Evolutionary conservation across 2,329 filamentous ascomycete genomes (phyloP).

Genomic region (Escovopsis sp.): DNA sequence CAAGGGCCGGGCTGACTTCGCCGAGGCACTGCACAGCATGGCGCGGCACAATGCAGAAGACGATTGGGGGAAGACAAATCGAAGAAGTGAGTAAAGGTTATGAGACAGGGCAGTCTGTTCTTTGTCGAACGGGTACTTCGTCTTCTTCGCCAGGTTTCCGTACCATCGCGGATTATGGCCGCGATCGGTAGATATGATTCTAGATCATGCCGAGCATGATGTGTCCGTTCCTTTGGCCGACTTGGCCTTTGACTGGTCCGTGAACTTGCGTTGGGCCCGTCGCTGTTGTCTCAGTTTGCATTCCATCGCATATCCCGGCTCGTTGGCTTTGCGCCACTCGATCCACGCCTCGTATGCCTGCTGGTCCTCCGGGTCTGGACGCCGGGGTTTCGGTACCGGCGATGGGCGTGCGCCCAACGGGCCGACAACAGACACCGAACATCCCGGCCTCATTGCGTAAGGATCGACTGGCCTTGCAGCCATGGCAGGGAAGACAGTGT

Average conservation of each 20-base stretch:
- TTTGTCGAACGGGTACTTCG: too few species aligned
- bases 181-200: not conserved
- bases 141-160: too few species aligned
- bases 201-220: not conserved
- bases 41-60: not conserved
- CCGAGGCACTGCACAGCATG: not conserved
- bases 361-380: constrained; percentile 26
- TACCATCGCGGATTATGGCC: too few species aligned
- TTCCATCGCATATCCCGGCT: constrained; percentile 31
- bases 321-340: constrained; percentile 33
- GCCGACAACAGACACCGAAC: not conserved
- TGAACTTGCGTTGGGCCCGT: constrained; percentile 16
- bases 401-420: constrained; percentile 1
- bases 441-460: not conserved
- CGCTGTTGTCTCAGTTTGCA: constrained; percentile 30
- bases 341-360: constrained; percentile 33
- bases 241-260: constrained; percentile 1
- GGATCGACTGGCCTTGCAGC: not conserved
- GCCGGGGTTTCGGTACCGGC: constrained; percentile 25
- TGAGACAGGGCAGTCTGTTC: too few species aligned
- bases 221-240: constrained; percentile 1
- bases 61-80: not conserved
- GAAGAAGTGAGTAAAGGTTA: not conserved
- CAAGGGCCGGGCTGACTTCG: not conserved
- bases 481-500: not conserved